phyloP scores from a whole-genome alignment of 768 basidiomycete species.

The Austroboletus eburneus region DNA sequence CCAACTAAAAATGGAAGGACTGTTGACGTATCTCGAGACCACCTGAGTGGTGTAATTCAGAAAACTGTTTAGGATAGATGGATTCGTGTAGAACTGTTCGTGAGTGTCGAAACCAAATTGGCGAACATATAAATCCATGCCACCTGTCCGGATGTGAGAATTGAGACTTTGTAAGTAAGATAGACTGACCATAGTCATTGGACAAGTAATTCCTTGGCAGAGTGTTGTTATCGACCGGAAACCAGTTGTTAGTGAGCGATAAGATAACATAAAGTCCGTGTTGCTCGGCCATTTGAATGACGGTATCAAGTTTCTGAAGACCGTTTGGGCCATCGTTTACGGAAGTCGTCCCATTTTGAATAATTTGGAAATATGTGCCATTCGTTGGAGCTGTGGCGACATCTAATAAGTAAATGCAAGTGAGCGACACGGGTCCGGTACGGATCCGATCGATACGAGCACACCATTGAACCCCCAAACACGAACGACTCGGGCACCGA shows the following conservation, averaged over 20 bases:
- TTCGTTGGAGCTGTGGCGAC: slow-evolving; percentile 49
- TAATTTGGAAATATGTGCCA: slow-evolving; percentile 62
- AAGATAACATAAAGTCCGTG: slow-evolving; percentile 50
- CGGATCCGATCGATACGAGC: no score
- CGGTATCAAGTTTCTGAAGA: slow-evolving; percentile 57
- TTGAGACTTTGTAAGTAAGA: neutral
- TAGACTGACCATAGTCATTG: slow-evolving; percentile 52
- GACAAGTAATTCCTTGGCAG: slow-evolving; percentile 52
- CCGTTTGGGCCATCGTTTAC: slow-evolving; percentile 62
- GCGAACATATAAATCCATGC: slow-evolving; percentile 64
- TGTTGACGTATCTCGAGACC: slow-evolving; percentile 52
- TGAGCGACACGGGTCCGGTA: slow-evolving; percentile 20
- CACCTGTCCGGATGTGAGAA: slow-evolving; percentile 37
- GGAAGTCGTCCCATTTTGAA: slow-evolving; percentile 48
- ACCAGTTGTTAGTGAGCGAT: slow-evolving; percentile 62
- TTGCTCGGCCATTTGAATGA: slow-evolving; percentile 50
- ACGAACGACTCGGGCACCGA: slow-evolving; percentile 56
- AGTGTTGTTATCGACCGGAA: slow-evolving; percentile 41
- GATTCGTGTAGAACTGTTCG: slow-evolving; percentile 57
- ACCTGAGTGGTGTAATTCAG: slow-evolving; percentile 54
- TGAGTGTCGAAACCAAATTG: slow-evolving; percentile 40
- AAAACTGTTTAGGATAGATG: slow-evolving; percentile 46
- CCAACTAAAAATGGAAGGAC: slow-evolving; percentile 50
- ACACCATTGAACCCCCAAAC: slow-evolving; percentile 78
- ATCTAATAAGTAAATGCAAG: slow-evolving; percentile 31